Evolutionary conservation across 768 basidiomycete species (phyloP), one percentile per base, ranked within the genome.

Genomic region (Tephrocybe rancida): DNA sequence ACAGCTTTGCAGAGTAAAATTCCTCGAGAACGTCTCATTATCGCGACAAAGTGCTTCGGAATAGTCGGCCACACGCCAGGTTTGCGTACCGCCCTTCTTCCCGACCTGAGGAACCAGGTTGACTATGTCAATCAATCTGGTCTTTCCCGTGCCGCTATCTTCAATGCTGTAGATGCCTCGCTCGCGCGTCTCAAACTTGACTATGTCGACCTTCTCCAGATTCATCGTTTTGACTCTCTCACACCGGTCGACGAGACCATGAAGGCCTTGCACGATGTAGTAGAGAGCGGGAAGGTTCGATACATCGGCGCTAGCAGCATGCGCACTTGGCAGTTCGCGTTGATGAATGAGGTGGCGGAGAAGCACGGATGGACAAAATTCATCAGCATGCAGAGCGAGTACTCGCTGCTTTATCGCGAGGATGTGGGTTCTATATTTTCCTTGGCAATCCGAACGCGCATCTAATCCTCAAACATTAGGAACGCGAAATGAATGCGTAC

Each of bases 351-450:
- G 27, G 69, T 78, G 2, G 80, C 81, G 5, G 63, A 67, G 30
- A 67, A 66, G 52, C 61, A 79, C 14, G 73, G 74, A 3, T 80
- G 81, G 72, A 81, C 82, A 4, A 76, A 70, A 54, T 84, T 85
- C 55, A 70, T 81, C 44, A 77, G 80, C 51, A 82, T 84, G 73
- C 83, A 85, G 64, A 71, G 74, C 38, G 76, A 80, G 52, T 77
- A 84, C 57, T 80, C 73, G 29, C 64, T 83, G 5, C 68, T 83
- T 18, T 85, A 85, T 59, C 72, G 82, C 5, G 77, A 82, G 52
- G 81, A 85, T 65, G 67, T 69, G 8, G 1, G 57, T 48, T 32
- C 5, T 16, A 21, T 5, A 3, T 39, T 10, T 13, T 14, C 14
- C 24, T 22, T 16, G 24, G 14, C 25, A 19, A 34, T 7, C 10